Conservation (phyloP, 1,284 basidiomycete genomes). For the Pseudomicrostroma phylloplanum region DNA sequence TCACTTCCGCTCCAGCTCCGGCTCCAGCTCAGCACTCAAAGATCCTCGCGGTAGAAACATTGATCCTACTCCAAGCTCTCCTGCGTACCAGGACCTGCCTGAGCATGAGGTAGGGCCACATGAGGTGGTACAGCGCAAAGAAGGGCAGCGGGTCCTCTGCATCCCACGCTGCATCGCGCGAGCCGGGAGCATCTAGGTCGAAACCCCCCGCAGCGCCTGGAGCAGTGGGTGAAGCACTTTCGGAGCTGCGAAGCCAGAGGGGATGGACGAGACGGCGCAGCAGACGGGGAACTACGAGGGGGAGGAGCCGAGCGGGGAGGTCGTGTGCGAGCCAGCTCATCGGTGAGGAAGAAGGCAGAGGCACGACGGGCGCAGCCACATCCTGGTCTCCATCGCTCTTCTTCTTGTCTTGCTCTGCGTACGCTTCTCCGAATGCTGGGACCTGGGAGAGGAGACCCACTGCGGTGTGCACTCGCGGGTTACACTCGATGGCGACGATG, state of each 20-base stretch:
- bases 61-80: constrained; percentile 29
- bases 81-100: constrained; percentile 25
- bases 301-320: constrained; percentile 48
- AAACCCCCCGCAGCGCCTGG: constrained; percentile 7
- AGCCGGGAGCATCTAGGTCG: constrained; percentile 17
- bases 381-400: neutral
- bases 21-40: constrained; percentile 26
- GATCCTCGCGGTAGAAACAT: constrained; percentile 36
- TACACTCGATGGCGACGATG: constrained; percentile 54
- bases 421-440: constrained; percentile 18
- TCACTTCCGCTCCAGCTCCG: neutral
- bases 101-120: constrained; percentile 31
- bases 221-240: neutral
- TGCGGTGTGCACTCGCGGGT: constrained; percentile 54
- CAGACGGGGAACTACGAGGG: constrained; percentile 28
- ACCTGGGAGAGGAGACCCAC: constrained; percentile 49
- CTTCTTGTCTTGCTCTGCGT: neutral
- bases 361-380: constrained; percentile 22
- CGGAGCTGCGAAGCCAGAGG: constrained; percentile 4
- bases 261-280: constrained; percentile 8
- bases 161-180: constrained; percentile 24
- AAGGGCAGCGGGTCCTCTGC: constrained; percentile 29
- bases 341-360: constrained; percentile 28
- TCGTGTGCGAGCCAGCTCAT: constrained; percentile 52
- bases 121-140: constrained; percentile 33